Evolutionary conservation across 2,329 filamentous ascomycete species (phyloP).

Genomic region (Penicillium polonicum): DNA sequence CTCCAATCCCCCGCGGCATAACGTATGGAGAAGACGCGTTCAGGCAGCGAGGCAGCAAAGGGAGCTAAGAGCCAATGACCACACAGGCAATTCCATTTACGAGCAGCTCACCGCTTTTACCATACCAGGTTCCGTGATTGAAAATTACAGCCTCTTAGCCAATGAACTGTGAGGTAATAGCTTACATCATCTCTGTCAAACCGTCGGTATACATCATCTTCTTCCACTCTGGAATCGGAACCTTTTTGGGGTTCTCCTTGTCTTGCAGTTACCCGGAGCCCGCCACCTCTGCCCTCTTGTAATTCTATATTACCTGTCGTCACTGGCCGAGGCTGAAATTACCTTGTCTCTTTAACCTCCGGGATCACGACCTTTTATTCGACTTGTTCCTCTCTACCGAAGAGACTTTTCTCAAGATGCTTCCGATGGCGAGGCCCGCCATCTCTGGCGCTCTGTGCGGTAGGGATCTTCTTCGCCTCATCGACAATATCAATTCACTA

Average conservation of each 20-base stretch:
- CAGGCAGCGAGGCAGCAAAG: slow-evolving; percentile 6
- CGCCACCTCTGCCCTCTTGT: slow-evolving; percentile 18
- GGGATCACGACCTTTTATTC: neutral
- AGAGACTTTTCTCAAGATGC: slow-evolving; percentile 22
- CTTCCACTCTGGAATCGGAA: slow-evolving; percentile 13
- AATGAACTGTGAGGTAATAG: slow-evolving; percentile 3
- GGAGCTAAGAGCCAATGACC: slow-evolving; percentile 17
- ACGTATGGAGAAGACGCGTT: neutral
- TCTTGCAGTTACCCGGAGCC: slow-evolving; percentile 15
- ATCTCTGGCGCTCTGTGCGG: slow-evolving; percentile 29
- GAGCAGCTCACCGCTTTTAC: slow-evolving; percentile 23
- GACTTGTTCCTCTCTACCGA: neutral
- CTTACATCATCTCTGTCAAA: slow-evolving; percentile 17
- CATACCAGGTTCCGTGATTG: slow-evolving; percentile 3
- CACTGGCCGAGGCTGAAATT: slow-evolving; percentile 6
- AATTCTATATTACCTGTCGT: slow-evolving; percentile 5
- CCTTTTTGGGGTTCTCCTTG: slow-evolving; percentile 24
- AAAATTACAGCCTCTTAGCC: slow-evolving; percentile 4
- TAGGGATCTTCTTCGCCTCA: slow-evolving; percentile 16
- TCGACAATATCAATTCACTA: slow-evolving; percentile 18
- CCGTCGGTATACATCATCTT: slow-evolving; percentile 15
- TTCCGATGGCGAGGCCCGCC: slow-evolving; percentile 29
- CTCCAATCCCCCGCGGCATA: neutral
- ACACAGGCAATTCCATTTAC: slow-evolving; percentile 20
- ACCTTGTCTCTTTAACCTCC: neutral